Conservation (phyloP, 169 alveolate species). For the Plasmodium sp. region DNA sequence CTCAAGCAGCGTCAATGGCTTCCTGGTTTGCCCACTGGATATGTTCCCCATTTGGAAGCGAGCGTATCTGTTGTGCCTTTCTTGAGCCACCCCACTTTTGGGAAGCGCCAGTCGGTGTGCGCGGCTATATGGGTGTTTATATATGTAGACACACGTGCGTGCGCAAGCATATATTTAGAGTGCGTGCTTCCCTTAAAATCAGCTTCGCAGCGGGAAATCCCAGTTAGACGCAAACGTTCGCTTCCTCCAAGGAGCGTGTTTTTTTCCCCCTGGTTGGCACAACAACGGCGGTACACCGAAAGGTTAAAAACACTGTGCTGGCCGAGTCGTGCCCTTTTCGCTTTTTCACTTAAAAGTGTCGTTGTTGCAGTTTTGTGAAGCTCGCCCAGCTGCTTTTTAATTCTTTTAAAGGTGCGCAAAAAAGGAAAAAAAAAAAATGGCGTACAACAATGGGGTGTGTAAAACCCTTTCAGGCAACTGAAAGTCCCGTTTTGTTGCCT, state of each 20-base stretch:
- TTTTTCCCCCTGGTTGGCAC: background rate
- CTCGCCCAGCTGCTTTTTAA: background rate
- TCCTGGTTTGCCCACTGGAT: constrained; percentile 43
- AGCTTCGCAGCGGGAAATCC: background rate
- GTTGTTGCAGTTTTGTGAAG: background rate
- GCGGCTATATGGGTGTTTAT: background rate
- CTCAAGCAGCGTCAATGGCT: constrained; percentile 36
- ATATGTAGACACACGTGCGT: background rate
- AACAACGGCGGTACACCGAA: background rate
- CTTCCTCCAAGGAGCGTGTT: background rate
- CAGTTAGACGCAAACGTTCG: background rate
- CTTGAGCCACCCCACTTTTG: background rate
- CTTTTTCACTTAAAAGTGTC: background rate
- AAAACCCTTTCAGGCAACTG: background rate
- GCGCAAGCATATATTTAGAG: background rate
- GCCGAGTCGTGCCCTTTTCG: background rate
- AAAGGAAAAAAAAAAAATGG: background rate
- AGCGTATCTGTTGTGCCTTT: background rate
- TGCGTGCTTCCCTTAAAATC: background rate
- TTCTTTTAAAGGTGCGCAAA: background rate
- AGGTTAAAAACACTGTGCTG: background rate
- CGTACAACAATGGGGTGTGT: background rate
- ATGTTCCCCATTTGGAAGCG: constrained; percentile 41
- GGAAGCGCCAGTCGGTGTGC: background rate
- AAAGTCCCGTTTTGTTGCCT: background rate